Conservation (phyloP, 352 stramenopile genomes). For the Blastocystis sp. region DNA sequence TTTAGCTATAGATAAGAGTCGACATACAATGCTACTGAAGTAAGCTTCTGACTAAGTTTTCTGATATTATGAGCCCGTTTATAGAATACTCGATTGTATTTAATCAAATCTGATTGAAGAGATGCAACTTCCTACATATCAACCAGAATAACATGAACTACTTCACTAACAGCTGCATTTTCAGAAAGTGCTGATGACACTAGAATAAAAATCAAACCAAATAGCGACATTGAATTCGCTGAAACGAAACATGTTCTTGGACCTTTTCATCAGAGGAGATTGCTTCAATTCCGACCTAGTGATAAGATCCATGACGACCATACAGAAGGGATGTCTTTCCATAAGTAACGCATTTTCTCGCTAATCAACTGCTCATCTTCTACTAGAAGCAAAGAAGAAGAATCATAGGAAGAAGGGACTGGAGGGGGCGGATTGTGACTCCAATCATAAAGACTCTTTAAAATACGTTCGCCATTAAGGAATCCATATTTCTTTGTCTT, state of each 20-base stretch:
- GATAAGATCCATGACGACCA: background rate
- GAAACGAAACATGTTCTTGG: background rate
- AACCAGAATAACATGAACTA: background rate
- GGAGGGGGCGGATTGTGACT: background rate
- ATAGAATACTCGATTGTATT: constrained; percentile 28
- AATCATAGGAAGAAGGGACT: background rate
- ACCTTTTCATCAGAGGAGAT: background rate
- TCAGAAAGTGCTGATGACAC: constrained; percentile 4
- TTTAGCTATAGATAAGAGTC: constrained; percentile 5
- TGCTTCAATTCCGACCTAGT: background rate
- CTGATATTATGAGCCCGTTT: background rate
- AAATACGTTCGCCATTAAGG: background rate
- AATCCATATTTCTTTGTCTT: background rate
- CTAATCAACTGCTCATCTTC: background rate
- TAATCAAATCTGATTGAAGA: constrained; percentile 8
- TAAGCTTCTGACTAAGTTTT: background rate
- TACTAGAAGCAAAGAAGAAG: background rate
- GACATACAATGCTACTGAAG: background rate
- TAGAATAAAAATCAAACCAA: background rate
- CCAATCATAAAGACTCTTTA: background rate
- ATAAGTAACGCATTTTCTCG: constrained; percentile 7
- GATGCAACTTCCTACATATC: constrained; percentile 11
- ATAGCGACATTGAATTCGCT: background rate
- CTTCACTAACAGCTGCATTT: background rate
- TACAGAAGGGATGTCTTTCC: constrained; percentile 5